These are phyloP conservation scores for Cystofilobasidium capitatum DNA, from an alignment of 768 basidiomycete genomes.

Conservation along the genomic window DNA sequence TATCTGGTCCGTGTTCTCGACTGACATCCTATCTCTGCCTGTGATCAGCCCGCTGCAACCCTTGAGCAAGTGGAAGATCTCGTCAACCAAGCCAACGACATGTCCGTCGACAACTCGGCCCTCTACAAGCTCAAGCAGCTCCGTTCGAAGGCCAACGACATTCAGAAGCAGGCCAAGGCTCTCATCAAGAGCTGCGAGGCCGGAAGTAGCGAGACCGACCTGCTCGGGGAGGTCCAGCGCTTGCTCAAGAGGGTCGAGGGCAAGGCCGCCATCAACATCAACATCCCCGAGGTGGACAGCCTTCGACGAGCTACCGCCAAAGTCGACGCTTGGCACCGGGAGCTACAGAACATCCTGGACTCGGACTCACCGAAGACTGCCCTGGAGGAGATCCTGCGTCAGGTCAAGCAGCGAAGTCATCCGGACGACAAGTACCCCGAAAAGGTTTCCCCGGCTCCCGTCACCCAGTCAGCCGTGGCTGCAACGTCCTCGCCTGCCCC, in stretches of 20 bases:
- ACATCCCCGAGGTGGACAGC: constrained; percentile 35
- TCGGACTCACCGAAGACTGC: constrained; percentile 8
- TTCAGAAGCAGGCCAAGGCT: constrained; percentile 63
- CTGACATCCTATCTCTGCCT: not conserved
- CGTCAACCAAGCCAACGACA: constrained; percentile 52
- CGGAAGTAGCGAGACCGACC: constrained; percentile 23
- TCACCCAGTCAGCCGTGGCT: constrained; percentile 12
- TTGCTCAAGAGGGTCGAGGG: constrained; percentile 31
- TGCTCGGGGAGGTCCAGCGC: constrained; percentile 32
- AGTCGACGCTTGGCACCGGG: constrained; percentile 31
- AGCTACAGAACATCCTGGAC: constrained; percentile 27
- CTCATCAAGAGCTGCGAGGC: constrained; percentile 46
- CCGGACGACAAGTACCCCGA: constrained; percentile 32
- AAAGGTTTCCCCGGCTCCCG: not conserved
- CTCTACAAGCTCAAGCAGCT: constrained; percentile 43
- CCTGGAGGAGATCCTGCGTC: constrained; percentile 25
- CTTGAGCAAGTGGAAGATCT: constrained; percentile 68
- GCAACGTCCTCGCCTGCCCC: not conserved
- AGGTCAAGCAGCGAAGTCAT: constrained; percentile 29
- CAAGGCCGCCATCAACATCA: constrained; percentile 30
- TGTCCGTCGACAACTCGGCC: constrained; percentile 61
- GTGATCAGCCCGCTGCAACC: constrained; percentile 36
- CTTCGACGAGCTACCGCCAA: constrained; percentile 30
- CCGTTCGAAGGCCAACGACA: constrained; percentile 62
- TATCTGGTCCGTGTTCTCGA: not conserved